Evolutionary conservation across 2,329 filamentous ascomycete species (phyloP).

Genomic region (Neonectria faginata): DNA sequence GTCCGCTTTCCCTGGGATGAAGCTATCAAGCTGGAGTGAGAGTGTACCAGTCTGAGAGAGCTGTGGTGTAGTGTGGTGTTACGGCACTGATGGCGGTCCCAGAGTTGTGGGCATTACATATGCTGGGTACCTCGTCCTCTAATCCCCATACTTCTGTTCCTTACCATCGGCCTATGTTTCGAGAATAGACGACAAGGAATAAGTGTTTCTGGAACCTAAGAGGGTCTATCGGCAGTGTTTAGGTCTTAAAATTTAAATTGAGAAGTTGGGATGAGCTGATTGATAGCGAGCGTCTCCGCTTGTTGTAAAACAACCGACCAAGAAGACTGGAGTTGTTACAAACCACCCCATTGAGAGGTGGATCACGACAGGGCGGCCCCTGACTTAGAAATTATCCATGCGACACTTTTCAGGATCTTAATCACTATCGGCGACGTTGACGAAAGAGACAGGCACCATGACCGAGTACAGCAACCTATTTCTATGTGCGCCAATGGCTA

Average conservation of each 20-base stretch:
- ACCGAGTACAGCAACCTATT: background rate
- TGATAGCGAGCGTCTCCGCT: background rate
- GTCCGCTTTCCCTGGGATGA: background rate
- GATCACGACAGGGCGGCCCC: constrained; percentile 1
- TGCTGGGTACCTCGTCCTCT: background rate
- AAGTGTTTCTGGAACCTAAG: background rate
- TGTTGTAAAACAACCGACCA: background rate
- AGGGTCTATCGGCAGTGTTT: background rate
- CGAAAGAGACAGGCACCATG: background rate
- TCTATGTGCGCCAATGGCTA: background rate
- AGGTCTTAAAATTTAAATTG: too few species aligned
- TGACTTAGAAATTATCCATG: background rate
- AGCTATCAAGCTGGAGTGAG: background rate
- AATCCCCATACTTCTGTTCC: background rate
- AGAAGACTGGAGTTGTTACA: background rate
- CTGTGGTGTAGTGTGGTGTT: too few species aligned
- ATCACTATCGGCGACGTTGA: background rate
- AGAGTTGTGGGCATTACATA: background rate
- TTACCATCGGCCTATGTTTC: background rate
- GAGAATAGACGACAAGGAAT: background rate
- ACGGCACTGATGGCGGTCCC: too few species aligned
- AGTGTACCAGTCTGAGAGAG: background rate
- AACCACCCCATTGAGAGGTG: background rate
- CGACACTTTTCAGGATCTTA: background rate
- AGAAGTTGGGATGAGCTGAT: background rate